Evolutionary conservation across 2,329 filamentous ascomycete genomes (phyloP).

Genomic region (Ophiosphaerella narmari): DNA sequence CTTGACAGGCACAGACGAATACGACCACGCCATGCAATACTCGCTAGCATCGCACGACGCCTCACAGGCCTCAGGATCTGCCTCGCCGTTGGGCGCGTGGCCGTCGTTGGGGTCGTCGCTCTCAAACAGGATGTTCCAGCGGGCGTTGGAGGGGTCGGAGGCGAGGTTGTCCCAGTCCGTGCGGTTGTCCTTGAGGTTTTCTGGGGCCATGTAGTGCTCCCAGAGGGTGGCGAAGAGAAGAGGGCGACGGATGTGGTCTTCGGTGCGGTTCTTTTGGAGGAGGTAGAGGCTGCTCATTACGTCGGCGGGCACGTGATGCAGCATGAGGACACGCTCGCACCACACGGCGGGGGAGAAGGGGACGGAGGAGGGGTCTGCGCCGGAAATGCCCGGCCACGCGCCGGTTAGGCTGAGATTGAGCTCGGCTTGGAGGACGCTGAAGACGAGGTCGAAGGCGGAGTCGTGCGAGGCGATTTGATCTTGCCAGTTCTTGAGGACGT

Average conservation of each 20-base stretch:
- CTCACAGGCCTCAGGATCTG: constrained; percentile 34
- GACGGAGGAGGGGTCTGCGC: constrained; percentile 35
- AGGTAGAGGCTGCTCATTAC: constrained; percentile 52
- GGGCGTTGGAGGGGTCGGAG: constrained; percentile 31
- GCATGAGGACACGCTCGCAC: constrained; percentile 33
- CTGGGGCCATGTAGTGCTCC: constrained; percentile 33
- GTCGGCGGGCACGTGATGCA: constrained; percentile 52
- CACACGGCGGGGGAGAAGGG: constrained; percentile 54
- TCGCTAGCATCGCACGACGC: constrained; percentile 31
- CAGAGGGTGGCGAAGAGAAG: constrained; percentile 36
- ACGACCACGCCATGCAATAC: constrained; percentile 42
- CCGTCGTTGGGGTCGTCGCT: constrained; percentile 17
- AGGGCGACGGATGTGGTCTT: constrained; percentile 19
- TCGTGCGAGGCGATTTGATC: constrained; percentile 53
- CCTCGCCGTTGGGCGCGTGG: constrained; percentile 26
- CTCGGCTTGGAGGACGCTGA: constrained; percentile 51
- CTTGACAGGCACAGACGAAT: constrained; percentile 27
- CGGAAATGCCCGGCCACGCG: constrained; percentile 51
- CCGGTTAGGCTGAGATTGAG: constrained; percentile 52
- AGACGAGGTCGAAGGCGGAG: constrained; percentile 58
- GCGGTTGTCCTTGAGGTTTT: constrained; percentile 28
- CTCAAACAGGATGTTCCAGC: constrained; percentile 41
- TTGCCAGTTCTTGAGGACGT: constrained; percentile 51
- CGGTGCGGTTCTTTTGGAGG: constrained; percentile 48
- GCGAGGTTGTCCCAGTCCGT: constrained; percentile 43